Conservation (phyloP, 768 basidiomycete genomes). For the Multifurca ochricompacta region DNA sequence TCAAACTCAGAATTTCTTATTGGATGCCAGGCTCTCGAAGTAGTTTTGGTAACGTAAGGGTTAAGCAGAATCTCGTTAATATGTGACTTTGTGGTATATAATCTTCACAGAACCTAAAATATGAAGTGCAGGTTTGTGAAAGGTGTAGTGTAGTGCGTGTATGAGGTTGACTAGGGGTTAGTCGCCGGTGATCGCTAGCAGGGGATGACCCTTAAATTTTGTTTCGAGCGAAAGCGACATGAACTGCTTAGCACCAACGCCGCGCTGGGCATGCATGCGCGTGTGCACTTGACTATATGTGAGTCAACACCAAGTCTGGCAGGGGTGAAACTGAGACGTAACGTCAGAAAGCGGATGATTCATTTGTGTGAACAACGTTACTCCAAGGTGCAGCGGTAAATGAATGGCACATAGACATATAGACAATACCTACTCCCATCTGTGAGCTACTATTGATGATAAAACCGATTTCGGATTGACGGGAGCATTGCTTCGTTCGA, state of each 20-base stretch:
- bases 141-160: too few species aligned
- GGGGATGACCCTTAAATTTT: not conserved
- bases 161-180: not conserved
- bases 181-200: not conserved
- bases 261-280: not conserved
- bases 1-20: constrained; percentile 1
- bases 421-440: too few species aligned
- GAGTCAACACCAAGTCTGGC: too few species aligned
- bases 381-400: too few species aligned
- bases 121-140: not conserved
- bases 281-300: not conserved
- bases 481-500: not conserved
- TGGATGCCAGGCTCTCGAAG: not conserved
- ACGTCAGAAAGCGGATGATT: too few species aligned
- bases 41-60: not conserved
- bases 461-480: not conserved
- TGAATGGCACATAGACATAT: too few species aligned
- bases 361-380: too few species aligned
- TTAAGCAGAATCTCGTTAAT: not conserved
- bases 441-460: not conserved
- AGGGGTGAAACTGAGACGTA: too few species aligned
- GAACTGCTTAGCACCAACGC: not conserved
- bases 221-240: not conserved
- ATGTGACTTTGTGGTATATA: constrained; percentile 8
- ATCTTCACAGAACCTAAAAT: not conserved